Base-by-base conservation (phyloP, 2,329 filamentous ascomycete species). In the Fusarium xyrophilum region DNA sequence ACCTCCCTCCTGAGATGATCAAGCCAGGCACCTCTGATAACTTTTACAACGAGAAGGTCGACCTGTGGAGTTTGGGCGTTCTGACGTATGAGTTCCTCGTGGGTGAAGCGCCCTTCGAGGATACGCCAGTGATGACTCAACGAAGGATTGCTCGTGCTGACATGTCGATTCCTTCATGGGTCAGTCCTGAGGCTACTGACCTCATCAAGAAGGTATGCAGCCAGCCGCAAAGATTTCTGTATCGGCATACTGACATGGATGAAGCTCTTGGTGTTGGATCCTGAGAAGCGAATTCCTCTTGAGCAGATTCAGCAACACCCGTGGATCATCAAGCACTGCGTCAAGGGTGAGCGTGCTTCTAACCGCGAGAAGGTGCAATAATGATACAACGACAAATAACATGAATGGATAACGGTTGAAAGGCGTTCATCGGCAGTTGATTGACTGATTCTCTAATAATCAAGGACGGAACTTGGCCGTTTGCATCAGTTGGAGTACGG, bases 1-100 rank as follows among this genome's bases (percentile, higher is more conserved):
- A 99, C 79, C 87, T 99, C 19, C 96, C 96, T 6, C 96, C 96
- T 7, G 96, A 99, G 88, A 99, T 99, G 96, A 87, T 98, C 79
- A 92, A 91, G 79, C 88, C 90, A 7, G 91, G 92, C 44, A 86
- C 86, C 71, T 87, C 89, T 72, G 92, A 96, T 75, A 97, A 96
- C 81, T 96, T 86, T 76, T 98, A 98, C 81, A 92, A 88, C 63
- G 94, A 97, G 77, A 98, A 97, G 82, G 93, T 99, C 33, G 96
- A 99, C 77, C 82, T 98, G 65, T 99, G 96, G 96, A 96, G 92
- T 76, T 83, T 99, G 75, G 96, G 96, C 27, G 96, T 98, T 25
- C 80, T 99, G 80, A 97, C 91, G 4, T 99, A 98, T 75, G 96
- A 99, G 80, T 99, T 99, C 74, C 81, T 99, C 62, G 93, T 97